phyloP scores from a whole-genome alignment of 495 filamentous ascomycete species.

The Stereocaulon alpinum region DNA sequence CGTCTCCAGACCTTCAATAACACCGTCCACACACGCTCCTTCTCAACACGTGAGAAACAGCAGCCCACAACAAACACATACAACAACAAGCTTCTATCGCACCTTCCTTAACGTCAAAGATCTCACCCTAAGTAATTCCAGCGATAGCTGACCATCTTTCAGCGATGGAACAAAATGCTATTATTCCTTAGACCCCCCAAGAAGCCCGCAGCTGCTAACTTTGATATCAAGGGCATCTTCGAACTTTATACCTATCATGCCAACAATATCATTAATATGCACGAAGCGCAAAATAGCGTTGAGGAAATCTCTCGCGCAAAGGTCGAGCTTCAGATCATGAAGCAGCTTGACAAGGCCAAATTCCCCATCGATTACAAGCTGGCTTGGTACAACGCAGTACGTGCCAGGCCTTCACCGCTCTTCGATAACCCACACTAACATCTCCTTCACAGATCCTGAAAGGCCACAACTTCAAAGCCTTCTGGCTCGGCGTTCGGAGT shows the following conservation, averaged over 20 bases:
- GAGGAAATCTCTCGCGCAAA: constrained; percentile 2
- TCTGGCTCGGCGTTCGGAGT: not conserved
- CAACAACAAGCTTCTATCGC: too few relatives aligned
- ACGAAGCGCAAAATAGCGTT: not conserved
- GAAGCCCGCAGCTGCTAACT: not conserved
- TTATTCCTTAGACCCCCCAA: not conserved
- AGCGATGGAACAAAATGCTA: not conserved
- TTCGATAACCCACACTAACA: not conserved
- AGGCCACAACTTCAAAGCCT: constrained; percentile 15
- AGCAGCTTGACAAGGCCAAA: not conserved
- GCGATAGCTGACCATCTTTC: not conserved
- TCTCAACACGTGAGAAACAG: too few relatives aligned
- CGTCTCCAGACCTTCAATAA: too few relatives aligned
- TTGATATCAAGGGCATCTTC: not conserved
- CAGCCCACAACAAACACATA: too few relatives aligned
- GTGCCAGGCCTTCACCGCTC: not conserved
- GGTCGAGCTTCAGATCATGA: constrained; percentile 7
- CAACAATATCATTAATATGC: not conserved
- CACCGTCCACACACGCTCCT: too few relatives aligned
- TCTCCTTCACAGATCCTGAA: constrained; percentile 15
- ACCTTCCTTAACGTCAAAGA: too few relatives aligned
- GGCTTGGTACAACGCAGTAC: constrained; percentile 13
- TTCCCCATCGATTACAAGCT: constrained; percentile 6
- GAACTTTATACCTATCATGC: not conserved
- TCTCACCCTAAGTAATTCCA: too few relatives aligned